phyloP scores from a whole-genome alignment of 1,284 basidiomycete species.

The Polyporus tsugae region DNA sequence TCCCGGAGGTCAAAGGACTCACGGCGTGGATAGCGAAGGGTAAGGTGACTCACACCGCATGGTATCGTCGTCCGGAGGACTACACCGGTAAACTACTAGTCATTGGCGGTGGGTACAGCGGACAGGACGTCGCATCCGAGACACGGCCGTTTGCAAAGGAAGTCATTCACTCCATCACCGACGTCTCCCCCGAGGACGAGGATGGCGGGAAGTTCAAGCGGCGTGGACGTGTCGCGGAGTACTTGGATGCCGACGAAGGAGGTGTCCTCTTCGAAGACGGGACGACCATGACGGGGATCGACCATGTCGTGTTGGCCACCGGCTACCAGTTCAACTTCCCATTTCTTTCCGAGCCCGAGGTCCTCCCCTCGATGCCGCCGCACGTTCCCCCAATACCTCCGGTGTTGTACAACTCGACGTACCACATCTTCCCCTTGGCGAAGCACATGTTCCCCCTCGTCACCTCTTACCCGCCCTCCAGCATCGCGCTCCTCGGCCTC shows the following conservation, averaged over 20 bases:
- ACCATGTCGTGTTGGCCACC: constrained; percentile 75
- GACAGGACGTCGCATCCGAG: constrained; percentile 69
- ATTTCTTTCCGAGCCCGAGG: constrained; percentile 57
- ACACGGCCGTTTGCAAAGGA: constrained; percentile 52
- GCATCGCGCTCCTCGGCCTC: constrained; percentile 72
- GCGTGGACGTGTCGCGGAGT: constrained; percentile 53
- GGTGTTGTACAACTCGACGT: constrained; percentile 68
- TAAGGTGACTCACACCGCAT: constrained; percentile 67
- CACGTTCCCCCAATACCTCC: constrained; percentile 53
- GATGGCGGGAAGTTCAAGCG: constrained; percentile 51
- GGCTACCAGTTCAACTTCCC: constrained; percentile 73
- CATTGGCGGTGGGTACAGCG: constrained; percentile 76
- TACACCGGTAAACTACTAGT: constrained; percentile 64
- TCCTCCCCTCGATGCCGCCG: constrained; percentile 46
- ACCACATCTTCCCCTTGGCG: constrained; percentile 71
- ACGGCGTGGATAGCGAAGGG: constrained; percentile 60
- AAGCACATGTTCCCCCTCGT: constrained; percentile 61
- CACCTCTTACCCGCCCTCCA: constrained; percentile 55
- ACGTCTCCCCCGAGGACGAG: constrained; percentile 38
- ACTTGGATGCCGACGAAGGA: constrained; percentile 50
- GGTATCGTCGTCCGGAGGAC: constrained; percentile 64
- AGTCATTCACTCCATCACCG: constrained; percentile 66
- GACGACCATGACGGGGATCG: constrained; percentile 59
- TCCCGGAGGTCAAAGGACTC: constrained; percentile 67
- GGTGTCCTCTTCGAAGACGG: constrained; percentile 69